phyloP scores from a whole-genome alignment of 2,329 filamentous ascomycete species.

The Phoma sp. region DNA sequence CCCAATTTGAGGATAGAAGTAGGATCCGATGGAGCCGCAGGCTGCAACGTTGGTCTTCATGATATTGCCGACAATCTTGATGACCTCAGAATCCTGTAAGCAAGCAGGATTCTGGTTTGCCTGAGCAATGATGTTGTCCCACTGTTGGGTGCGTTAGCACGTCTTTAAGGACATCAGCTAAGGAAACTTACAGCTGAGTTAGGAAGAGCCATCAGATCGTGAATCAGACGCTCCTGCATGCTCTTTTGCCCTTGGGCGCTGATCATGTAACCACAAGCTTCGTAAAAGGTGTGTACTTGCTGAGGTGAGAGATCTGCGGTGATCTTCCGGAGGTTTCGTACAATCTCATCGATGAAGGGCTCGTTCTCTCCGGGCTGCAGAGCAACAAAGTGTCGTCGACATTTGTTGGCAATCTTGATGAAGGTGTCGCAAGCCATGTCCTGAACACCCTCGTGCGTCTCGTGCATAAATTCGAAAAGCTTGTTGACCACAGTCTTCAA shows the following conservation, averaged over 20 bases:
- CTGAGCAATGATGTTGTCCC: slow-evolving; percentile 91
- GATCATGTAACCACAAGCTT: slow-evolving; percentile 99
- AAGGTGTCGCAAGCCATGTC: slow-evolving; percentile 99
- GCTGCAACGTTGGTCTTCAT: slow-evolving; percentile 99
- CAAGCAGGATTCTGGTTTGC: slow-evolving; percentile 85
- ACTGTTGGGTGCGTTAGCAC: slow-evolving; percentile 52
- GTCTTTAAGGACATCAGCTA: not conserved
- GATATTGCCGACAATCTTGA: slow-evolving; percentile 98
- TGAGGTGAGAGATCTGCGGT: slow-evolving; percentile 94
- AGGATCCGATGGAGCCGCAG: slow-evolving; percentile 92
- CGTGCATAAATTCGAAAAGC: slow-evolving; percentile 99
- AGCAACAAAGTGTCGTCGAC: slow-evolving; percentile 94
- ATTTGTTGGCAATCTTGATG: slow-evolving; percentile 99
- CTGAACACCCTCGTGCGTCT: slow-evolving; percentile 98
- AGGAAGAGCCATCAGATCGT: slow-evolving; percentile 90
- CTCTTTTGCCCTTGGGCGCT: slow-evolving; percentile 95
- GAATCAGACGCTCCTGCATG: slow-evolving; percentile 87
- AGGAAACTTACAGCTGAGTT: slow-evolving; percentile 70
- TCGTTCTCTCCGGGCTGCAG: slow-evolving; percentile 92
- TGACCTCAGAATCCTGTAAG: slow-evolving; percentile 89
- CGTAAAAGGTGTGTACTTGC: slow-evolving; percentile 98
- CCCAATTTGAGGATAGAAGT: slow-evolving; percentile 98
- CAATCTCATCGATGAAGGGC: slow-evolving; percentile 98
- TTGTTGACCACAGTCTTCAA: slow-evolving; percentile 99
- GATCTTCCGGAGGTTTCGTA: slow-evolving; percentile 92